Percentiles rank a stretch among this genome's conserved stretches.
phyloP scores from a whole-genome alignment of 352 stramenopile genomes.

The Phytophthora sansomeana region DNA sequence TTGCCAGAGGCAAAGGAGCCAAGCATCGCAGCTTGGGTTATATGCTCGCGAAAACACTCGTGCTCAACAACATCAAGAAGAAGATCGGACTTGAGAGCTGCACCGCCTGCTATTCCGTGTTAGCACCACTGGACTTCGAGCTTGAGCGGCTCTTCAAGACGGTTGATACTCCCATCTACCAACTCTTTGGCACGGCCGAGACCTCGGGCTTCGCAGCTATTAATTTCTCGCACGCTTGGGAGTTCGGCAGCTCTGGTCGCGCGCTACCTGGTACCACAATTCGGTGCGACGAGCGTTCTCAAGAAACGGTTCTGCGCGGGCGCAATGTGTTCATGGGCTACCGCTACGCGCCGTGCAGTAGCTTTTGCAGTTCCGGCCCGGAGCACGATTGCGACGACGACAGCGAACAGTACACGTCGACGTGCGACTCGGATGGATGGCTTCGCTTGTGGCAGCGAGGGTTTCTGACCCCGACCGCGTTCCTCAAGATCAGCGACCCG shows the following conservation, averaged over 20 bases:
- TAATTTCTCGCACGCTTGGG: slow-evolving; percentile 80
- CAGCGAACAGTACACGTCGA: slow-evolving; percentile 25
- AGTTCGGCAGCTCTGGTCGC: slow-evolving; percentile 73
- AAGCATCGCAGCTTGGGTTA: slow-evolving; percentile 75
- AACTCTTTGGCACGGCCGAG: slow-evolving; percentile 74
- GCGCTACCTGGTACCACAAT: slow-evolving; percentile 66
- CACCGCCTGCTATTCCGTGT: slow-evolving; percentile 75
- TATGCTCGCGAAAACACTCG: slow-evolving; percentile 79
- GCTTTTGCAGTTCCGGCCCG: slow-evolving; percentile 6
- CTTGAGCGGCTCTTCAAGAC: slow-evolving; percentile 86
- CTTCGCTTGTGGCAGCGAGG: slow-evolving; percentile 63
- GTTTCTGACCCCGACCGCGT: slow-evolving; percentile 73
- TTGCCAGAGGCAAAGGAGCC: slow-evolving; percentile 39
- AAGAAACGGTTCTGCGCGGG: slow-evolving; percentile 70
- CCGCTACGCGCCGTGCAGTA: slow-evolving; percentile 29
- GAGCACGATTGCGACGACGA: slow-evolving; percentile 18
- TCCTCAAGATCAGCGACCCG: slow-evolving; percentile 77
- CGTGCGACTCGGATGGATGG: slow-evolving; percentile 51
- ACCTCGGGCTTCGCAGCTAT: slow-evolving; percentile 74
- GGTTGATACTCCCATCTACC: slow-evolving; percentile 85
- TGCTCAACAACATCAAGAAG: slow-evolving; percentile 84
- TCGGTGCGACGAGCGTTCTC: slow-evolving; percentile 65
- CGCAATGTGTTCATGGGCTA: slow-evolving; percentile 83
- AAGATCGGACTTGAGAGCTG: slow-evolving; percentile 81
- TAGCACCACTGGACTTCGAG: slow-evolving; percentile 82